phyloP scores from a whole-genome alignment of 164 flowering plant species.

The Vitis riparia region DNA sequence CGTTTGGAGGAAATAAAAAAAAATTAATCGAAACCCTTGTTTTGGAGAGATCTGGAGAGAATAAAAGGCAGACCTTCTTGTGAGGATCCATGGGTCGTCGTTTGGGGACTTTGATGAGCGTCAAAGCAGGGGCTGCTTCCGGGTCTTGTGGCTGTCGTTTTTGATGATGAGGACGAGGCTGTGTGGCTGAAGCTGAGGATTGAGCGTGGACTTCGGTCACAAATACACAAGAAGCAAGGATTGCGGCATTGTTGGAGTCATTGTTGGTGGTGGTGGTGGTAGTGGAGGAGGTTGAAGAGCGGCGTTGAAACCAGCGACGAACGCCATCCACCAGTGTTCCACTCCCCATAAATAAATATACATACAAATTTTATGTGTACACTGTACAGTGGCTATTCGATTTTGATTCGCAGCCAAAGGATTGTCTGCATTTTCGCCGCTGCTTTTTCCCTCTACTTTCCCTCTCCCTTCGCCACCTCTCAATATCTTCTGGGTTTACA shows the following conservation, averaged over 20 bases:
- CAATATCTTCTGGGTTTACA: background rate
- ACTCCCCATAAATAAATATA: constrained; percentile 29
- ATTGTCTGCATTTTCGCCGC: constrained; percentile 12
- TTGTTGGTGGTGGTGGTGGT: background rate
- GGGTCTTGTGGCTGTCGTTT: no score
- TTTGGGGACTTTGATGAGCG: constrained; percentile 44
- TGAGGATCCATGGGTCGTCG: constrained; percentile 47
- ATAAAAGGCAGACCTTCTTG: constrained; percentile 37
- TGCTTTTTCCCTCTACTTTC: background rate
- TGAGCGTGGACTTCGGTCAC: constrained; percentile 5
- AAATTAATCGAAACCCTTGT: background rate
- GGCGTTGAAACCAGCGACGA: constrained; percentile 61
- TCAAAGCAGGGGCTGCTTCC: constrained; percentile 27
- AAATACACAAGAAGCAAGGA: background rate
- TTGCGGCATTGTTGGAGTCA: background rate
- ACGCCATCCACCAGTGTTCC: constrained; percentile 59
- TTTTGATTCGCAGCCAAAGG: constrained; percentile 15
- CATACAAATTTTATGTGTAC: no score
- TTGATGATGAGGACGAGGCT: no score
- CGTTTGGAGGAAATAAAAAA: background rate
- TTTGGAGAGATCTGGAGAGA: background rate
- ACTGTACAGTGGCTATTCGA: background rate
- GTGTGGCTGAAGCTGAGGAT: constrained; percentile 10
- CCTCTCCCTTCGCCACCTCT: constrained; percentile 1
- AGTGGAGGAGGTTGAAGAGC: constrained; percentile 1